phyloP scores from a whole-genome alignment of 208 protist species.

The Strigomonas culicis region DNA sequence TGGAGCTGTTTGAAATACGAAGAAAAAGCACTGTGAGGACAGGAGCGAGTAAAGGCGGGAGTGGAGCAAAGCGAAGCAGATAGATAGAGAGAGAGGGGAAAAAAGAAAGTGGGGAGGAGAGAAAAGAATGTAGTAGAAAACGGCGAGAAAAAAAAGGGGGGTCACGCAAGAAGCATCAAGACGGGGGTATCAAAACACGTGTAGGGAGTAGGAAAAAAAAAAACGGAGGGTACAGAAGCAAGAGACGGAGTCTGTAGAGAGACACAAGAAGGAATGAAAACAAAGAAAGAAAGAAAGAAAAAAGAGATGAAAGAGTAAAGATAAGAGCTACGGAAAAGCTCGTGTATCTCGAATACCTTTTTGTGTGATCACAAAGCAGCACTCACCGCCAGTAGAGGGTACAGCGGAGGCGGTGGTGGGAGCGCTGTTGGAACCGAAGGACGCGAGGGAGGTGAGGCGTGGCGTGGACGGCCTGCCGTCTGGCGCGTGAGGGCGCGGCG shows the following conservation, averaged over 20 bases:
- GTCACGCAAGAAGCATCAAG: not conserved
- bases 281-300: conserved; percentile 11
- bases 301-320: conserved; percentile 8
- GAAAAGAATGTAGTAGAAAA: not conserved
- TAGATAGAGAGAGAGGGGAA: not conserved
- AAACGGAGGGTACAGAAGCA: not conserved
- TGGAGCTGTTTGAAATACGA: no score
- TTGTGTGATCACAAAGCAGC: conserved; percentile 61
- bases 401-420: no score
- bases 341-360: conserved; percentile 65
- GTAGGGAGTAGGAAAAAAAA: not conserved
- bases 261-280: conserved; percentile 5
- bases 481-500: conserved; percentile 14
- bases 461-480: no score
- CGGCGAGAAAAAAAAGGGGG: not conserved
- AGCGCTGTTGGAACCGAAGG: no score
- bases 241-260: not conserved
- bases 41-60: no score
- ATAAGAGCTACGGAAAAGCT: not conserved
- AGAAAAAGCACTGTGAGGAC: no score
- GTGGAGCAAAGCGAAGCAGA: not conserved
- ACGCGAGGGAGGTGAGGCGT: no score
- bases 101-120: not conserved
- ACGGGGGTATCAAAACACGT: no score
- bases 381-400: no score